Conservation (phyloP, 2,329 filamentous ascomycete species). For the Trichoderma sp. region DNA sequence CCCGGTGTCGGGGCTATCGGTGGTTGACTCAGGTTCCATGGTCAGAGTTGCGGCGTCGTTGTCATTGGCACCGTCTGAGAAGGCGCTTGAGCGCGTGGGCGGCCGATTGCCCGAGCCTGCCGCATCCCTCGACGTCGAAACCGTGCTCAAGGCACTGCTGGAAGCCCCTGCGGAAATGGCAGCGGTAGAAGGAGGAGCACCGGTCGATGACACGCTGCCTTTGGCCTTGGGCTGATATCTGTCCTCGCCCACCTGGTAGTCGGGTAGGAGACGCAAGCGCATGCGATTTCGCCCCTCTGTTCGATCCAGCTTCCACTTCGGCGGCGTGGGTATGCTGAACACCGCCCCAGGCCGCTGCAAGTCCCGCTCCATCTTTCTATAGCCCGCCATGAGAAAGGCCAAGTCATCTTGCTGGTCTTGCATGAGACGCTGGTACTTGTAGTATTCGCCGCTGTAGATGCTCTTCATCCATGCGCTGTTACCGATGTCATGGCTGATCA, state of each 20-base stretch:
- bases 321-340: constrained; percentile 64
- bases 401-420: constrained; percentile 95
- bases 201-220: constrained; percentile 48
- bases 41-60: constrained; percentile 28
- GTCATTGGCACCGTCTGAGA: constrained; percentile 32
- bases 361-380: constrained; percentile 77
- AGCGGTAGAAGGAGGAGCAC: constrained; percentile 35
- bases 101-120: constrained; percentile 23
- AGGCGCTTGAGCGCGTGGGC: constrained; percentile 33
- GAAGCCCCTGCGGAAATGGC: constrained; percentile 23
- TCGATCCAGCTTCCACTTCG: constrained; percentile 90
- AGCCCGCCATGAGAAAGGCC: constrained; percentile 72
- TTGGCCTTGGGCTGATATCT: constrained; percentile 85
- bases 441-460: constrained; percentile 87
- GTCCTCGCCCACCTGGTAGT: constrained; percentile 67
- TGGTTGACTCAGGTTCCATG: constrained; percentile 33
- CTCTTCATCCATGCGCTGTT: constrained; percentile 94
- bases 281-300: constrained; percentile 96
- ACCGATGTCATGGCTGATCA: constrained; percentile 81
- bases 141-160: background rate
- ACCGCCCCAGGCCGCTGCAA: constrained; percentile 79
- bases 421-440: constrained; percentile 83
- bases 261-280: constrained; percentile 83
- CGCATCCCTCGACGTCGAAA: constrained; percentile 25
- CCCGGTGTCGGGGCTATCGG: constrained; percentile 34